Conservation (phyloP, 805 yeast genomes). For the Saturnispora gosingensis region DNA sequence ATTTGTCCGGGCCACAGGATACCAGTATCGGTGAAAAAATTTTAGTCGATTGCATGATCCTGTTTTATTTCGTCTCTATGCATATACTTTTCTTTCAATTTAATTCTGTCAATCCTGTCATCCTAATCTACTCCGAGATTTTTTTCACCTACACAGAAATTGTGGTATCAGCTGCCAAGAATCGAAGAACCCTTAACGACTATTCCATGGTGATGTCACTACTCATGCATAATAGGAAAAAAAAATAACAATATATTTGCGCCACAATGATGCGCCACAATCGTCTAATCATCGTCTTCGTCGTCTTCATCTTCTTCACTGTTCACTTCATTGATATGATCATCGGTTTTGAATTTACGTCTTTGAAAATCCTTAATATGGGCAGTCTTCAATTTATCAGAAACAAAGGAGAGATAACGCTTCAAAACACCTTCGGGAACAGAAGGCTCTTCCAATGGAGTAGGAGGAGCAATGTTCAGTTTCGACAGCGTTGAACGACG, state of each 20-base stretch:
- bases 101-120: neutral
- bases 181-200: neutral
- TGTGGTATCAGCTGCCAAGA: neutral
- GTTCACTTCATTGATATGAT: slow-evolving; percentile 11
- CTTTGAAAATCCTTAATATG: slow-evolving; percentile 83
- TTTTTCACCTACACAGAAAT: neutral
- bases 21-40: neutral
- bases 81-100: neutral
- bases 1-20: neutral
- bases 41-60: neutral
- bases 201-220: slow-evolving; percentile 3
- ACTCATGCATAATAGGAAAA: neutral
- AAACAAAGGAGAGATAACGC: slow-evolving; percentile 34
- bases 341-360: slow-evolving; percentile 27
- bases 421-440: neutral
- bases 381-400: slow-evolving; percentile 57
- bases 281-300: neutral
- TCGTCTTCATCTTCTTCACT: slow-evolving; percentile 7
- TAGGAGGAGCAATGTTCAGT: neutral
- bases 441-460: neutral
- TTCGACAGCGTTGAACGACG: neutral
- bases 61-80: neutral
- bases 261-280: neutral
- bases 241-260: neutral
- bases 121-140: neutral